Evolutionary conservation across 257 asterid species (phyloP).

Genomic region (Solanum acaule): DNA sequence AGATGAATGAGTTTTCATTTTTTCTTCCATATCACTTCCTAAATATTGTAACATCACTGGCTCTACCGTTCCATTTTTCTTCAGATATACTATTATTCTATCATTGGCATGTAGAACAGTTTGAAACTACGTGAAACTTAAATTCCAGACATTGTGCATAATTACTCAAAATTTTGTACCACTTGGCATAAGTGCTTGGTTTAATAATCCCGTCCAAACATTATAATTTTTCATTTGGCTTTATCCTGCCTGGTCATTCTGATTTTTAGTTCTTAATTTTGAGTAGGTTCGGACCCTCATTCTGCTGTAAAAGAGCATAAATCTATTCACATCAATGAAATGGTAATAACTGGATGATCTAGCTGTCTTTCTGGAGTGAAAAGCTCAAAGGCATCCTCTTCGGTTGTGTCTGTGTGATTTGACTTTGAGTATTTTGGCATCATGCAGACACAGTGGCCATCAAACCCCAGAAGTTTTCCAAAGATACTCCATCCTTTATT

Average conservation of each 20-base stretch:
- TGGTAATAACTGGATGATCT: constrained; percentile 42
- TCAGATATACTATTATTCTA: background rate
- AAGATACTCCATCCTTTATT: constrained; percentile 67
- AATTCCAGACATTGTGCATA: background rate
- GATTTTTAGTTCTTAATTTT: constrained; percentile 4
- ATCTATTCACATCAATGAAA: constrained; percentile 61
- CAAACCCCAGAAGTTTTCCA: constrained; percentile 50
- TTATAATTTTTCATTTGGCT: background rate
- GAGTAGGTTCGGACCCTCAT: constrained; percentile 80
- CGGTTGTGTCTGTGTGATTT: background rate
- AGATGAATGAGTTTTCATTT: background rate
- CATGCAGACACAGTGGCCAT: constrained; percentile 74
- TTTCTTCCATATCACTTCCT: background rate
- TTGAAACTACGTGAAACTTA: background rate
- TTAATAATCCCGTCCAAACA: background rate
- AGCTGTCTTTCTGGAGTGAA: background rate
- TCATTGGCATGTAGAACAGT: background rate
- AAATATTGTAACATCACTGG: background rate
- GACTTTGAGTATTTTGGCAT: constrained; percentile 6
- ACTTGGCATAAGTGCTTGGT: background rate
- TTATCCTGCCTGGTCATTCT: constrained; percentile 8
- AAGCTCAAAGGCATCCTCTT: background rate
- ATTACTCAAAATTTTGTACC: background rate
- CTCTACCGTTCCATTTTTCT: background rate
- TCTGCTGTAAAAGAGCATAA: constrained; percentile 57